Evolutionary conservation across 2,329 filamentous ascomycete species (phyloP).

Genomic region (Trichophyton simii): DNA sequence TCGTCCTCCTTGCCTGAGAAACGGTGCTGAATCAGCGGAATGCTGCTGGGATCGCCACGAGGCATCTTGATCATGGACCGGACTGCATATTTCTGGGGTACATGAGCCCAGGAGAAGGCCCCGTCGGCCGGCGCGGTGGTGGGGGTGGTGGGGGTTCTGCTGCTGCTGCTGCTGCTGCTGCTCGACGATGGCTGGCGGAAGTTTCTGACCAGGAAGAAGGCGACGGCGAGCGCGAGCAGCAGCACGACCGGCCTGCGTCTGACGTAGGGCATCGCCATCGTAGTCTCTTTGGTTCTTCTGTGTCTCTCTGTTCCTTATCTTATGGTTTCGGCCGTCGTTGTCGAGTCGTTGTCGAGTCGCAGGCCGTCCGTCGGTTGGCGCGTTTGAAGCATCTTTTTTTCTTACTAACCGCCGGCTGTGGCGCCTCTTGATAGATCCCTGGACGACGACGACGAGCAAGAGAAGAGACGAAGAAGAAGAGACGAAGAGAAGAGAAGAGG

Average conservation of each 20-base stretch:
- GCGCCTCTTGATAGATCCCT: no score
- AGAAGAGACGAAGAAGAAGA: background rate
- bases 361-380: no score
- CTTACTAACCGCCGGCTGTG: no score
- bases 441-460: background rate
- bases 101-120: slow-evolving; percentile 1
- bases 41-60: slow-evolving; percentile 1
- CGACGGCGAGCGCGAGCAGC: background rate
- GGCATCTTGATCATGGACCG: slow-evolving; percentile 1
- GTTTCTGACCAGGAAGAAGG: background rate
- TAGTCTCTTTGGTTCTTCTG: background rate
- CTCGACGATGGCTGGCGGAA: background rate
- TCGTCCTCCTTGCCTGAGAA: background rate
- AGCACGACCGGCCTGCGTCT: slow-evolving; percentile 1
- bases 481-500: no score
- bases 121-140: background rate
- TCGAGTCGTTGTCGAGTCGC: background rate
- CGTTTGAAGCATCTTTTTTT: background rate
- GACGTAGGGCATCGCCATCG: background rate
- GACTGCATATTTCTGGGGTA: background rate
- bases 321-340: background rate
- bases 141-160: background rate
- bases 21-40: slow-evolving; percentile 4
- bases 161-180: no score
- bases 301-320: background rate